phyloP scores from a whole-genome alignment of 176 grass and related monocot genomes.

The Coix lacrymajobi region DNA sequence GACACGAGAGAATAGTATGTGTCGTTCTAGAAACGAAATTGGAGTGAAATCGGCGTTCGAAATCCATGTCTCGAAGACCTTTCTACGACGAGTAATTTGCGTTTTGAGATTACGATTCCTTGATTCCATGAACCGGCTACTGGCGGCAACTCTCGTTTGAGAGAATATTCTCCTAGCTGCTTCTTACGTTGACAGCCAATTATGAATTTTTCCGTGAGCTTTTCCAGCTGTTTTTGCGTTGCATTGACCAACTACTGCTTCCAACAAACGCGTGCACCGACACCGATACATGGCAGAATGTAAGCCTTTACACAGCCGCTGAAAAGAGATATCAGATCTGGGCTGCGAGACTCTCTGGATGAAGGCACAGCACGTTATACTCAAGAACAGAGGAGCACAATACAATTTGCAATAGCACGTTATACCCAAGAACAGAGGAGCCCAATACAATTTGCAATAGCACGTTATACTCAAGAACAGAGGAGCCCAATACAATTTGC shows the following conservation, averaged over 20 bases:
- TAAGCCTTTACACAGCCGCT: background rate
- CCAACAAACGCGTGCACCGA: conserved; percentile 9
- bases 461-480: background rate
- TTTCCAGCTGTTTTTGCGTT: background rate
- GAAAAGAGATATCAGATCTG: conserved; percentile 24
- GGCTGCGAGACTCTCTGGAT: background rate
- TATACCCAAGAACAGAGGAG: too few relatives aligned
- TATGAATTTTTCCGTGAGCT: background rate
- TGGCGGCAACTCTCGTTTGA: background rate
- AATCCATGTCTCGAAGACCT: background rate
- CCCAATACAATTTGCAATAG: conserved; percentile 32
- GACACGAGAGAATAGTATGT: background rate
- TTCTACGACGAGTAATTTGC: background rate
- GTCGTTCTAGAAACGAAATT: conserved; percentile 1
- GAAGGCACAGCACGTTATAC: background rate
- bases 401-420: conserved; percentile 33
- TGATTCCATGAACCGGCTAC: background rate
- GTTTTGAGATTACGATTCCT: background rate
- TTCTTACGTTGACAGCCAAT: background rate
- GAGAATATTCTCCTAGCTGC: background rate
- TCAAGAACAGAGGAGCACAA: conserved; percentile 9
- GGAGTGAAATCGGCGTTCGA: background rate
- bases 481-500: too few relatives aligned
- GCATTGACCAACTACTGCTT: background rate
- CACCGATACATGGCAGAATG: background rate